These are phyloP conservation scores for Canavalia gladiata DNA, from an alignment of 306 rosid genomes.

Conservation along the genomic window DNA sequence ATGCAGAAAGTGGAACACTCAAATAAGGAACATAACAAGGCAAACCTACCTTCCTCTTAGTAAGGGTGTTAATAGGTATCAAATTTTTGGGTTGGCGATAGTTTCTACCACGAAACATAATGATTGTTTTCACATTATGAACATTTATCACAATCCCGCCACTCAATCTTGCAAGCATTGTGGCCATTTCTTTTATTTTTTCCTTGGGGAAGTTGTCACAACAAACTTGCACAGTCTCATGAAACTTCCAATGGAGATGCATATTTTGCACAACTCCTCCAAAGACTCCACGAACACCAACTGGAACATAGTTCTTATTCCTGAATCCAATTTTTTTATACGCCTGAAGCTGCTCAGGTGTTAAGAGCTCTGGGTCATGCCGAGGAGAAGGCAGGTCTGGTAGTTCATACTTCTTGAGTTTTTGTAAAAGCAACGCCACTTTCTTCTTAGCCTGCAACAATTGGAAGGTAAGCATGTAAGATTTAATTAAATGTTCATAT, in stretches of 20 bases:
- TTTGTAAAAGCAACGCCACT: constrained; percentile 90
- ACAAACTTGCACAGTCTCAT: constrained; percentile 97
- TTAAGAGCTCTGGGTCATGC: constrained; percentile 93
- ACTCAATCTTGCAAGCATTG: constrained; percentile 94
- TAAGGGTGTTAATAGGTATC: constrained; percentile 97
- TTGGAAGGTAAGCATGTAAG: constrained; percentile 29
- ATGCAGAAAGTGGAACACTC: constrained; percentile 9
- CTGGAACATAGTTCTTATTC: constrained; percentile 94
- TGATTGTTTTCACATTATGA: constrained; percentile 92
- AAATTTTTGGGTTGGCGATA: constrained; percentile 96
- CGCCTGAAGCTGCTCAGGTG: constrained; percentile 92
- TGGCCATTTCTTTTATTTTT: constrained; percentile 95
- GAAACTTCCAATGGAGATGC: constrained; percentile 99
- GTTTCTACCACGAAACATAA: constrained; percentile 97
- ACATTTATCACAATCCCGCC: constrained; percentile 91
- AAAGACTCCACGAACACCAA: constrained; percentile 98
- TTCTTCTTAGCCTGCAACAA: constrained; percentile 91
- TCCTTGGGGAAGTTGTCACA: constrained; percentile 99
- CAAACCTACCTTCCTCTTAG: constrained; percentile 90
- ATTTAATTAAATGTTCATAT: constrained; percentile 42
- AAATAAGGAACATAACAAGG: constrained; percentile 33
- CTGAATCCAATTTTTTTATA: constrained; percentile 88
- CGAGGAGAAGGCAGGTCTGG: constrained; percentile 92
- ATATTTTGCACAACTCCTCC: constrained; percentile 99
- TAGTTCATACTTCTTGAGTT: constrained; percentile 92